A percentile compares a stretch with the other conserved stretches of the same genome.
These are phyloP conservation scores for Ottelia alismoides DNA, from an alignment of 106 monocot genomes.

Conservation along the genomic window DNA sequence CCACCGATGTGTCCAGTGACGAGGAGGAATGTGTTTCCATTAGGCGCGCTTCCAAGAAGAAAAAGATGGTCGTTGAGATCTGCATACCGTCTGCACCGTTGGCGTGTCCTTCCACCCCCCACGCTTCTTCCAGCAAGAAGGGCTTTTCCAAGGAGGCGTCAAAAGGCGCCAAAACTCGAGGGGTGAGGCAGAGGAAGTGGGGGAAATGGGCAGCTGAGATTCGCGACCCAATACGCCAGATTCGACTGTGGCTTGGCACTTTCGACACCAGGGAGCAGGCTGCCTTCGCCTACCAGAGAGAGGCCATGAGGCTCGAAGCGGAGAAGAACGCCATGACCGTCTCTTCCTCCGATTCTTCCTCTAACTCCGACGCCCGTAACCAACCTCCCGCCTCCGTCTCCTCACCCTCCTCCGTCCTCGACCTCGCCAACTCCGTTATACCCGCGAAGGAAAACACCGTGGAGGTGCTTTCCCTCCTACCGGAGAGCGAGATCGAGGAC, in stretches of 20 bases:
- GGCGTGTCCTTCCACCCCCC: no score
- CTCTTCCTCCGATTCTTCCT: neutral
- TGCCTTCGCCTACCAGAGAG: conserved; percentile 14
- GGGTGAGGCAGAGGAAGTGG: conserved; percentile 34
- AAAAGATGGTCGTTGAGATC: no score
- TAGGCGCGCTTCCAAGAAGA: no score
- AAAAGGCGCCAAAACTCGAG: conserved; percentile 13
- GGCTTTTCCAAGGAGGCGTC: no score
- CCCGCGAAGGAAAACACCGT: neutral
- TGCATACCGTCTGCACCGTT: no score
- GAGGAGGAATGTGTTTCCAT: no score
- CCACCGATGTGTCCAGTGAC: no score
- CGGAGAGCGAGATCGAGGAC: neutral
- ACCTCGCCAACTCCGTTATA: neutral
- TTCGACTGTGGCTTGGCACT: conserved; percentile 30
- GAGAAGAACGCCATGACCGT: neutral
- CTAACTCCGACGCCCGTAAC: no score
- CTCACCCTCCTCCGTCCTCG: conserved; percentile 5
- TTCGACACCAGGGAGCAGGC: conserved; percentile 25
- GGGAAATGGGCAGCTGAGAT: conserved; percentile 48
- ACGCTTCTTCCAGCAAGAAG: no score
- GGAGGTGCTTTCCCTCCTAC: neutral
- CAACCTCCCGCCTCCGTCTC: neutral
- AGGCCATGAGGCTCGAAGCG: conserved; percentile 7
- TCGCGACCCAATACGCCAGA: conserved; percentile 16